Conservation (phyloP, 495 filamentous ascomycete species). For the Aspergillus cavernicola region DNA sequence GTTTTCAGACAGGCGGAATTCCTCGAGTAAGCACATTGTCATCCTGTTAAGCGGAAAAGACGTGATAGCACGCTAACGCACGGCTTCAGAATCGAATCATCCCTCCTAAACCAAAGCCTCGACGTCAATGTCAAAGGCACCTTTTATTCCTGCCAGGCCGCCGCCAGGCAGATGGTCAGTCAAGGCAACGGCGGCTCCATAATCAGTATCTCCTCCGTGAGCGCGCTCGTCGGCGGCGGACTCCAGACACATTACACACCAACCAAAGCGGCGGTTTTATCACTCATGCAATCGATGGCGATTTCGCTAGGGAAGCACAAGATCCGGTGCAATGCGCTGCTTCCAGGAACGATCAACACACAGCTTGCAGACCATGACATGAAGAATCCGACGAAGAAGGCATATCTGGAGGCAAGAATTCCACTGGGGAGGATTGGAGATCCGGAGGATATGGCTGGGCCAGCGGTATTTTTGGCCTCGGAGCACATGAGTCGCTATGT, state of each 20-base stretch:
- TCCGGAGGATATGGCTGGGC: constrained; percentile 32
- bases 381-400: constrained; percentile 43
- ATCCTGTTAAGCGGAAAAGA: too few species aligned
- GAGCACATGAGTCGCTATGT: constrained; percentile 29
- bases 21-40: constrained; percentile 52
- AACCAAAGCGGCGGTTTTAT: constrained; percentile 47
- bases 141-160: constrained; percentile 63
- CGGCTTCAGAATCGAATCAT: not conserved
- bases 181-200: constrained; percentile 42
- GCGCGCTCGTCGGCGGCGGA: constrained; percentile 30
- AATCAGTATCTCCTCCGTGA: constrained; percentile 44
- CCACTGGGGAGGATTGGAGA: constrained; percentile 55
- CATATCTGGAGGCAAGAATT: constrained; percentile 73
- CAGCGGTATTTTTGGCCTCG: constrained; percentile 29
- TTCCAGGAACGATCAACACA: constrained; percentile 29
- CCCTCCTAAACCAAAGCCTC: constrained; percentile 11
- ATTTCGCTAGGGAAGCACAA: constrained; percentile 24
- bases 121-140: constrained; percentile 60
- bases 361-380: constrained; percentile 67
- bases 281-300: constrained; percentile 43
- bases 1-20: constrained; percentile 79
- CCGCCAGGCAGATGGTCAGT: constrained; percentile 29
- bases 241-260: constrained; percentile 40
- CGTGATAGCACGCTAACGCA: not conserved
- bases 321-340: constrained; percentile 32